Conservation (phyloP, 495 filamentous ascomycete species). For the Trypethelium eluteriae region DNA sequence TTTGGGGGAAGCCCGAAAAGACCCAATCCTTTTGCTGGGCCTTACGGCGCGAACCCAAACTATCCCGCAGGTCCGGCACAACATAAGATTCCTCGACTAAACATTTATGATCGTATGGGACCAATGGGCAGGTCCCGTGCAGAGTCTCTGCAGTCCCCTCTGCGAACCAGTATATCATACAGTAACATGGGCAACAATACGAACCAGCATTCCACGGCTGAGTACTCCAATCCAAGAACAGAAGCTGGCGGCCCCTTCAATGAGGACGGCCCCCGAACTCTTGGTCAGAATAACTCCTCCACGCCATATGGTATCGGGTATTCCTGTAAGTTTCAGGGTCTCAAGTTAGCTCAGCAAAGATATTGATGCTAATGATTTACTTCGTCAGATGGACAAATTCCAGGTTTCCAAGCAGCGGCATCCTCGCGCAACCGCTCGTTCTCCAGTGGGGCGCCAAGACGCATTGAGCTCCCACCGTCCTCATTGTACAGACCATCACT, state of each 20-base stretch:
- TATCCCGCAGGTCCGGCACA: constrained; percentile 26
- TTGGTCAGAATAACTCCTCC: constrained; percentile 21
- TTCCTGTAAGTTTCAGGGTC: constrained; percentile 28
- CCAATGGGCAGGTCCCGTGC: constrained; percentile 22
- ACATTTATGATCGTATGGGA: constrained; percentile 32
- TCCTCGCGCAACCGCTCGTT: constrained; percentile 30
- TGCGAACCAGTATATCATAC: constrained; percentile 36
- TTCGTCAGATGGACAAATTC: constrained; percentile 16
- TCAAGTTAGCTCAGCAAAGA: background rate
- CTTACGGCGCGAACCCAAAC: constrained; percentile 19
- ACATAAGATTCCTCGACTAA: constrained; percentile 31
- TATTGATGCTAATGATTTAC: background rate
- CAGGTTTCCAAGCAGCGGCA: constrained; percentile 30
- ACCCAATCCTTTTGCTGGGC: constrained; percentile 29
- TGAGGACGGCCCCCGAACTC: constrained; percentile 21
- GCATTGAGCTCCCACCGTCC: constrained; percentile 26
- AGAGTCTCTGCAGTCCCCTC: constrained; percentile 32
- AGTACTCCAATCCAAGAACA: background rate
- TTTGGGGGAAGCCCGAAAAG: constrained; percentile 20
- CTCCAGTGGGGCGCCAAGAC: constrained; percentile 27
- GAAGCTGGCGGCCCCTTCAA: background rate
- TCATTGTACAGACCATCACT: constrained; percentile 4
- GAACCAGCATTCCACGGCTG: background rate
- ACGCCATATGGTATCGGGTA: constrained; percentile 36
- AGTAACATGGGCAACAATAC: constrained; percentile 20